Percentiles rank a stretch among this genome's conserved stretches.
Evolutionary conservation across 2,329 filamentous ascomycete species (phyloP).

Genomic region (Penicillium sp.): DNA sequence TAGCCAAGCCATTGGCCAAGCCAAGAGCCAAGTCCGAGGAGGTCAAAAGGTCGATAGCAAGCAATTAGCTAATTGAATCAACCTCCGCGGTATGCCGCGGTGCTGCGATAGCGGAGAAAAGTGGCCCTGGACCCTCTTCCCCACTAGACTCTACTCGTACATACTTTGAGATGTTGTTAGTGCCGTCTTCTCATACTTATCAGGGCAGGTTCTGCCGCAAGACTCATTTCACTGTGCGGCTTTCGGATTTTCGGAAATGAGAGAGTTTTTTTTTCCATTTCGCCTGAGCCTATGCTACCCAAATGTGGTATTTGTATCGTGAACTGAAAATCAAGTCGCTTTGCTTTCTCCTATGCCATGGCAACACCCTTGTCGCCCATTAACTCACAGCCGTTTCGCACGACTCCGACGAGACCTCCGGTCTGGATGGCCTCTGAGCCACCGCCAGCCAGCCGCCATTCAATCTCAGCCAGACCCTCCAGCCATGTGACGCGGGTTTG

Average conservation of each 20-base stretch:
- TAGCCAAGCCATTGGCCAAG: background rate
- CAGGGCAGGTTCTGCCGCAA: background rate
- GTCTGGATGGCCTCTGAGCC: slow-evolving; percentile 88
- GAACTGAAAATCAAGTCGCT: background rate
- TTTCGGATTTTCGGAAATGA: background rate
- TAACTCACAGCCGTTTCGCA: slow-evolving; percentile 83
- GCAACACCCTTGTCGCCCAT: slow-evolving; percentile 48
- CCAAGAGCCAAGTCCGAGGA: slow-evolving; percentile 11
- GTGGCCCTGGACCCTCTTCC: background rate
- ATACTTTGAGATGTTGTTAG: background rate
- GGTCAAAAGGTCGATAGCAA: background rate
- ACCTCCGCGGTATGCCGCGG: slow-evolving; percentile 1
- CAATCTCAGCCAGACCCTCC: slow-evolving; percentile 86
- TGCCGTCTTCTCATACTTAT: too few species aligned
- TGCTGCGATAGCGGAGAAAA: slow-evolving; percentile 3
- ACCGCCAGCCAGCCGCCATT: slow-evolving; percentile 85
- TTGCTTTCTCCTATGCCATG: slow-evolving; percentile 9
- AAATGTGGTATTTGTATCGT: slow-evolving; percentile 3
- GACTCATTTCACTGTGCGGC: background rate
- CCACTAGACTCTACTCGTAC: background rate
- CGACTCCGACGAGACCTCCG: slow-evolving; percentile 85
- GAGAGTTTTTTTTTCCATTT: background rate
- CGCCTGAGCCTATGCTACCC: background rate
- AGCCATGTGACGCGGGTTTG: slow-evolving; percentile 91
- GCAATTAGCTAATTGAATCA: slow-evolving; percentile 22